A percentile compares a stretch with the other conserved stretches of the same genome.
Conservation (phyloP, 148 eudicot species). For the Simmondsia chinensis region DNA sequence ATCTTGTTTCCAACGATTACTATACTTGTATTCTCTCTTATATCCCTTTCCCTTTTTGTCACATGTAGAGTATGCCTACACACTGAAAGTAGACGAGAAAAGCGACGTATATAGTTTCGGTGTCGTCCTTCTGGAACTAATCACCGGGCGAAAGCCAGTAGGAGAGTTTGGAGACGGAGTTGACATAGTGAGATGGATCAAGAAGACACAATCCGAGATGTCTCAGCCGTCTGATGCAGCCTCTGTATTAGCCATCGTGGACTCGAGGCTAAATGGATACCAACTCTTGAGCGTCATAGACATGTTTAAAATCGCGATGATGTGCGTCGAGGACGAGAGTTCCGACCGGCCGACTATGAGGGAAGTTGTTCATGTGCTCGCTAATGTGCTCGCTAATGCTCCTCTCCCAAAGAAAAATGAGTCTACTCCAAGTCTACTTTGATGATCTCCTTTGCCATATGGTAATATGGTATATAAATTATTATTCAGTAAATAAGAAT, state of each 20-base stretch:
- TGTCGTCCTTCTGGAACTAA: slow-evolving; percentile 74
- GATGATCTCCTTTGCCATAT: no score
- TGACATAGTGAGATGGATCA: slow-evolving; percentile 91
- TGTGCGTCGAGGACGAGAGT: slow-evolving; percentile 82
- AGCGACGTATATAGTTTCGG: slow-evolving; percentile 98
- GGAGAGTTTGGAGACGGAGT: slow-evolving; percentile 96
- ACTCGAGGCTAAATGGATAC: slow-evolving; percentile 59
- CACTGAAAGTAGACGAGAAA: slow-evolving; percentile 82
- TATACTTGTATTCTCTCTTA: neutral
- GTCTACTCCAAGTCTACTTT: slow-evolving; percentile 15
- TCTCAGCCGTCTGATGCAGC: slow-evolving; percentile 62
- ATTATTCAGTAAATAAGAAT: no score
- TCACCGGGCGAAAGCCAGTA: slow-evolving; percentile 75
- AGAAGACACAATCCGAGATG: slow-evolving; percentile 49
- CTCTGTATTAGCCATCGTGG: slow-evolving; percentile 70
- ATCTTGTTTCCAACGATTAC: no score
- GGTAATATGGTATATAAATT: no score
- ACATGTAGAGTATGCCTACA: slow-evolving; percentile 85
- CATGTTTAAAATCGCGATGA: slow-evolving; percentile 84
- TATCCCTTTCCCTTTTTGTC: neutral
- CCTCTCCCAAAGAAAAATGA: slow-evolving; percentile 27
- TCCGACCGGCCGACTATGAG: slow-evolving; percentile 78
- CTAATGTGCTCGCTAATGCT: slow-evolving; percentile 74
- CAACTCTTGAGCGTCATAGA: slow-evolving; percentile 42
- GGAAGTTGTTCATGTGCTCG: slow-evolving; percentile 82